A percentile compares a stretch with the other conserved stretches of the same genome.
Conservation (phyloP, 805 yeast species). For the Candida ulmi region DNA sequence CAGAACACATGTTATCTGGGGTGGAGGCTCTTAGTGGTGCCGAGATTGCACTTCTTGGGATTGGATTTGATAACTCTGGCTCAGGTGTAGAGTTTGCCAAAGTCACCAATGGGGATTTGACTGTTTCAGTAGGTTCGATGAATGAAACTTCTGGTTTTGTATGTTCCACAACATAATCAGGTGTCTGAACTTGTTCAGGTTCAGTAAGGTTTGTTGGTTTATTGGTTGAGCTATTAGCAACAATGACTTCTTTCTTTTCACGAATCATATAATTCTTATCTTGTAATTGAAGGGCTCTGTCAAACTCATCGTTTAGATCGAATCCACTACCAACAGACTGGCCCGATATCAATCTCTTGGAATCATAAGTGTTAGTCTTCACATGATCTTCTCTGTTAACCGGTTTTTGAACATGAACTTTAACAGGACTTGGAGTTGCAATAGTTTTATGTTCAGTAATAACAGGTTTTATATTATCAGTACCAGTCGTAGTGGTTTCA, state of each 20-base stretch:
- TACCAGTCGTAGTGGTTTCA: too few relatives aligned
- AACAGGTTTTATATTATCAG: neutral
- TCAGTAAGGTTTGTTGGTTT: neutral
- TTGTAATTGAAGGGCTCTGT: slow-evolving; percentile 15
- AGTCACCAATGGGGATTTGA: too few relatives aligned
- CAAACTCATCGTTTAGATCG: slow-evolving; percentile 17
- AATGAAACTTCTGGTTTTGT: too few relatives aligned
- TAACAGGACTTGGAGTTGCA: neutral
- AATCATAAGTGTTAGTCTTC: too few relatives aligned
- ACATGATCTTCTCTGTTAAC: too few relatives aligned
- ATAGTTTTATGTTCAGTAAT: neutral
- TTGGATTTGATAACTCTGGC: too few relatives aligned
- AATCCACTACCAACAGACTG: slow-evolving; percentile 12
- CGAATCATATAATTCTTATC: slow-evolving; percentile 13
- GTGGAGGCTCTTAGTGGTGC: neutral
- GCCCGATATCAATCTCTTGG: slow-evolving; percentile 11
- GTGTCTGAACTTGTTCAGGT: too few relatives aligned
- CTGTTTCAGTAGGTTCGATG: too few relatives aligned
- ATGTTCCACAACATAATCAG: slow-evolving; percentile 6
- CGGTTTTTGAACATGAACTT: neutral
- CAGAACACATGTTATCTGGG: slow-evolving; percentile 11
- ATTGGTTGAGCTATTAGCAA: slow-evolving; percentile 4
- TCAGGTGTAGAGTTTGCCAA: too few relatives aligned
- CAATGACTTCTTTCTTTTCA: slow-evolving; percentile 10
- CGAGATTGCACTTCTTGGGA: too few relatives aligned